A percentile compares a stretch with the other conserved stretches of the same genome.
phyloP scores from a whole-genome alignment of 2,329 filamentous ascomycete genomes.

The Penicillium expansum region DNA sequence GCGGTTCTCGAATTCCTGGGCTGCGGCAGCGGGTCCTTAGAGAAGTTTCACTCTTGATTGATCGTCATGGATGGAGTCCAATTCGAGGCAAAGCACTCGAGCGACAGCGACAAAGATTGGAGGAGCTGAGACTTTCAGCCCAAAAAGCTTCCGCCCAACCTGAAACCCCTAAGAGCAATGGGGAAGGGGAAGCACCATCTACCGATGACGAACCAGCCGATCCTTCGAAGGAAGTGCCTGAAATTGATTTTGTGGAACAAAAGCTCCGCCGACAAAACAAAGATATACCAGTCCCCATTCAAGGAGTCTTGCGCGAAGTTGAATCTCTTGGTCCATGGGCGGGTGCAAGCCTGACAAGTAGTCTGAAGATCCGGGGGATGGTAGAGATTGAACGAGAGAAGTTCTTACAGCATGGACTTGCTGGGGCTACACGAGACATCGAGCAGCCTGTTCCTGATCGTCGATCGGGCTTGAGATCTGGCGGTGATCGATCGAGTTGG shows the following conservation, averaged over 20 bases:
- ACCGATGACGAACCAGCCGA: conserved; percentile 10
- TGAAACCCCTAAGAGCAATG: conserved; percentile 1
- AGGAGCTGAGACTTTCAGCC: conserved; percentile 28
- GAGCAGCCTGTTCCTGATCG: conserved; percentile 41
- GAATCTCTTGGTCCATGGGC: conserved; percentile 64
- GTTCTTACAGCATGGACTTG: conserved; percentile 53
- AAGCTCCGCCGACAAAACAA: conserved; percentile 41
- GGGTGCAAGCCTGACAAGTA: conserved; percentile 60
- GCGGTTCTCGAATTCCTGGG: conserved; percentile 74
- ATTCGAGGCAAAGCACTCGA: conserved; percentile 68
- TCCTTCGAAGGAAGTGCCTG: conserved; percentile 30
- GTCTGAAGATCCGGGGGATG: conserved; percentile 58
- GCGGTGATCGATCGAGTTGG: conserved; percentile 49
- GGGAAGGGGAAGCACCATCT: conserved; percentile 9
- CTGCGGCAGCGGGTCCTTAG: conserved; percentile 73
- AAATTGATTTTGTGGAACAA: conserved; percentile 49
- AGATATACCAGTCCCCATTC: conserved; percentile 32
- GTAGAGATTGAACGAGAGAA: conserved; percentile 64
- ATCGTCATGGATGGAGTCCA: conserved; percentile 71
- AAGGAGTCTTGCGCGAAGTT: conserved; percentile 51
- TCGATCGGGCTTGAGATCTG: conserved; percentile 39
- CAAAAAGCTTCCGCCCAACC: not conserved
- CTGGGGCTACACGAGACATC: conserved; percentile 45
- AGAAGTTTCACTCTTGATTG: conserved; percentile 67
- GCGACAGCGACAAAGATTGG: conserved; percentile 46